A percentile compares a stretch with the other conserved stretches of the same genome.
phyloP scores from a whole-genome alignment of 306 rosid genomes.

The Cucurbita moschata region DNA sequence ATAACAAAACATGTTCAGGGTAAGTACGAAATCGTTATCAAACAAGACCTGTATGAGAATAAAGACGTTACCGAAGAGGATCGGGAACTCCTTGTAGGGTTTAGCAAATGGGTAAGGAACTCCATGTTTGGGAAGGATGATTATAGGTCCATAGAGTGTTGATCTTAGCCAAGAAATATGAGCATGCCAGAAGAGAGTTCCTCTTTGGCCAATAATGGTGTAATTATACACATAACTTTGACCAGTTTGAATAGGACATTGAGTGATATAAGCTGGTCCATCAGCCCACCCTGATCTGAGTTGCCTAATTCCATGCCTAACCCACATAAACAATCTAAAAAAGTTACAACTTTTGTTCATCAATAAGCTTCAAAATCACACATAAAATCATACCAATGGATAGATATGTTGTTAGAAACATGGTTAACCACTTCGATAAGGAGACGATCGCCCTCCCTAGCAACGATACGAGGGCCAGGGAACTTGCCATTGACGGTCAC shows the following conservation, averaged over 20 bases:
- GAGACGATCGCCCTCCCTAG: not conserved
- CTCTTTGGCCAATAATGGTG: not conserved
- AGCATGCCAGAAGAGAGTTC: not conserved
- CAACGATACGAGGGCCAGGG: not conserved
- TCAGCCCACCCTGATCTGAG: not conserved
- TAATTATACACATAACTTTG: not conserved
- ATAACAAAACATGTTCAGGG: not conserved
- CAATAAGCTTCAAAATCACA: not conserved
- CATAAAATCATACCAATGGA: not conserved
- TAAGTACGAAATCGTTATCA: too few species aligned
- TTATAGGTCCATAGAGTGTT: not conserved
- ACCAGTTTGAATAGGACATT: not conserved
- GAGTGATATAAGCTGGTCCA: not conserved
- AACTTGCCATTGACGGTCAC: not conserved
- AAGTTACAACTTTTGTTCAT: too few species aligned
- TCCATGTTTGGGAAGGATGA: conserved; percentile 1
- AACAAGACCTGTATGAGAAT: too few species aligned
- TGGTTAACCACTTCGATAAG: not conserved
- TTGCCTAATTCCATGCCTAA: not conserved
- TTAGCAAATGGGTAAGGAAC: not conserved
- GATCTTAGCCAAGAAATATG: conserved; percentile 1
- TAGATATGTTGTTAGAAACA: not conserved
- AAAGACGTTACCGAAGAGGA: not conserved
- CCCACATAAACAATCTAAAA: not conserved
- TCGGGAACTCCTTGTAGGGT: not conserved